These are phyloP conservation scores for Prunella vulgaris DNA, from an alignment of 257 asterid genomes.

Conservation along the genomic window DNA sequence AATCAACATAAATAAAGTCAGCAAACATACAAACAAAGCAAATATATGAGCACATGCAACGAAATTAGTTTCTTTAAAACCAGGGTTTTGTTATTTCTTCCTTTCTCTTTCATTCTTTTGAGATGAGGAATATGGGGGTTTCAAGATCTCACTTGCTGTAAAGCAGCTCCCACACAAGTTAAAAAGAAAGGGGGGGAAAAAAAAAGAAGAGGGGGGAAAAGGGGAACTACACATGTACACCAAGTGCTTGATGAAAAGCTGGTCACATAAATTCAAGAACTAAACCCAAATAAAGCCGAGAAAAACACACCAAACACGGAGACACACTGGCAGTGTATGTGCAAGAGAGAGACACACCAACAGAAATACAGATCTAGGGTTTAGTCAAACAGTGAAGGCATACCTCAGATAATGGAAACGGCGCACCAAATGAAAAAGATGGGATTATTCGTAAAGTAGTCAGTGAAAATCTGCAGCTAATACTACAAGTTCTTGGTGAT, in stretches of 20 bases:
- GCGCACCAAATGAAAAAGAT: slow-evolving; percentile 22
- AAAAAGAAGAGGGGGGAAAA: background rate
- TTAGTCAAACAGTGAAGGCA: slow-evolving; percentile 57
- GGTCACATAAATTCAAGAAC: slow-evolving; percentile 26
- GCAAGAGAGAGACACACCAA: slow-evolving; percentile 39
- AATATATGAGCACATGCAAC: slow-evolving; percentile 24
- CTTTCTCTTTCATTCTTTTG: background rate
- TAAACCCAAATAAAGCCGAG: background rate
- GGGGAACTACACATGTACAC: slow-evolving; percentile 18
- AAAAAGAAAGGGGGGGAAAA: background rate
- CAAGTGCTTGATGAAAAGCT: slow-evolving; percentile 25
- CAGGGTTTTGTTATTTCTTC: background rate
- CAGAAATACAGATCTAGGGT: slow-evolving; percentile 92
- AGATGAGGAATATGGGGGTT: slow-evolving; percentile 4
- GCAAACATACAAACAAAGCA: slow-evolving; percentile 16
- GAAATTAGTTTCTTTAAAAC: background rate
- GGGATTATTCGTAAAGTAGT: slow-evolving; percentile 28
- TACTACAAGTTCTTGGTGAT: background rate
- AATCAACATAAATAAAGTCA: slow-evolving; percentile 26
- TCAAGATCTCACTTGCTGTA: slow-evolving; percentile 23
- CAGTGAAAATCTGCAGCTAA: slow-evolving; percentile 14
- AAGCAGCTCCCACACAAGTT: slow-evolving; percentile 21
- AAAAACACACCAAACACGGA: slow-evolving; percentile 21
- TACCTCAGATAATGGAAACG: slow-evolving; percentile 22
- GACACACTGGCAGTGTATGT: slow-evolving; percentile 26